Base-by-base conservation (phyloP, 2,329 filamentous ascomycete genomes). In the Pestalotiopsis sp. region DNA sequence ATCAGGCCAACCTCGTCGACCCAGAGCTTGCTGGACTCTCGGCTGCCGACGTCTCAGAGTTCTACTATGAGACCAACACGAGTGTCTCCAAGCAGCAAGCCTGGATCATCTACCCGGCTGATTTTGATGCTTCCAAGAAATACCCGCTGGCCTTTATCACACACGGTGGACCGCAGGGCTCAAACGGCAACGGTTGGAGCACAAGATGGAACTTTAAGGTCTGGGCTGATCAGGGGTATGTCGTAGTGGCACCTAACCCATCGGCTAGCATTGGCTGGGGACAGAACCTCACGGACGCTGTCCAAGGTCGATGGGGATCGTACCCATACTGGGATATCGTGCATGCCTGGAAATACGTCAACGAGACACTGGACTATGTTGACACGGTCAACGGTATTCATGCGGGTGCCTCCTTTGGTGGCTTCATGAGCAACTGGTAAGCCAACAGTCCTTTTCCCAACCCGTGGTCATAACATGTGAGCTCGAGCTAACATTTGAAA, bases 211-310 rank as follows among this genome's bases (percentile, higher is more conserved):
- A 87, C 72, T 84, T 84, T 20, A 84, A 84, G 41, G 80, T 86
- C 60, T 88, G 86, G 76, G 86, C 86, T 6, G 86, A 87, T 70
- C 86, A 88, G 72, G 86, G 86, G 59, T 88, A 88, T 71, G 81
- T 88, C 38, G 86, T 87, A 3, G 80, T 88, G 59, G 81, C 83
- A 6, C 86, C 86, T 9, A 87, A 88, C 71, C 86, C 86, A 3
- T 86, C 85, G 2, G 86, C 85, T 14, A 85, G 83, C 67, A 85
- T 84, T 5, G 84, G 86, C 12, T 88, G 86, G 72, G 86, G 86
- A 2, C 86, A 88, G 73, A 76, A 79, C 3, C 84, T 88, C 67
- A 87, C 85, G 1, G 85, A 88, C 73, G 80, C 81, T 0, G 84
- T 88, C 60, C 79, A 80, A 25, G 82, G 82, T 14, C 77, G 80